Base-by-base conservation (phyloP, 139 green algal species). In the Picochlorum sp. region DNA sequence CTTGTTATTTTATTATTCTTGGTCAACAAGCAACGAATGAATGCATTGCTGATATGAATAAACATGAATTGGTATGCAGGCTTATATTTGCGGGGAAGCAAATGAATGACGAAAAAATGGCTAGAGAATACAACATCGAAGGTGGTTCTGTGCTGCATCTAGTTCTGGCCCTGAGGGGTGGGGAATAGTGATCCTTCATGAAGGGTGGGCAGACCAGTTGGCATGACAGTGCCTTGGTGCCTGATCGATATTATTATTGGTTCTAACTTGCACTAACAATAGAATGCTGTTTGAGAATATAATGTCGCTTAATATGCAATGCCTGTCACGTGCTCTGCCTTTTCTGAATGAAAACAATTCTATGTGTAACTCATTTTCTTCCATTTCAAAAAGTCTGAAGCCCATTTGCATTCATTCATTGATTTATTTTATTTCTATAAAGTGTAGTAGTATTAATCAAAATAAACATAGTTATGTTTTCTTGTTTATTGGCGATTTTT, bases 111-210 rank as follows among this genome's bases (percentile, higher is more conserved):
- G 93, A 98, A 55, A 98, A 98, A 67, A 81, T 68, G 29, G 93
- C 93, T 5, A 94, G 88, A 72, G 91, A 98, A 31, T 98, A 97
- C 76, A 96, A 95, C 85, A 96, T 99, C 41, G 93, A 99, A 72
- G 91, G 89, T 20, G 92, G 92, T 10, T 94, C 82, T 25, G 92
- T 98, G 45, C 75, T 99, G 56, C 93, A 99, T 68, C 65, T 99
- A 68, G 93, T 99, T 62, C 44, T 76, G n/a, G 69, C 69, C 24
- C 63, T 76, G 30, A 49, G 69, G 6, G 69, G 69, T 10, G 69
- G 68, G 4, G 4, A 24, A 0, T 67, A 20, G 25, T 28, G 20
- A 47, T 18, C 26, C 18, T 49, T 0, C 43, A 14, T n/a, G n/a
- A n/a, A n/a, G n/a, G n/a, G n/a, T n/a, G n/a, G n/a, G n/a, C n/a